A percentile compares a stretch with the other conserved stretches of the same genome.
phyloP scores from a whole-genome alignment of 345 rosid genomes.

The Syzygium aqueum region DNA sequence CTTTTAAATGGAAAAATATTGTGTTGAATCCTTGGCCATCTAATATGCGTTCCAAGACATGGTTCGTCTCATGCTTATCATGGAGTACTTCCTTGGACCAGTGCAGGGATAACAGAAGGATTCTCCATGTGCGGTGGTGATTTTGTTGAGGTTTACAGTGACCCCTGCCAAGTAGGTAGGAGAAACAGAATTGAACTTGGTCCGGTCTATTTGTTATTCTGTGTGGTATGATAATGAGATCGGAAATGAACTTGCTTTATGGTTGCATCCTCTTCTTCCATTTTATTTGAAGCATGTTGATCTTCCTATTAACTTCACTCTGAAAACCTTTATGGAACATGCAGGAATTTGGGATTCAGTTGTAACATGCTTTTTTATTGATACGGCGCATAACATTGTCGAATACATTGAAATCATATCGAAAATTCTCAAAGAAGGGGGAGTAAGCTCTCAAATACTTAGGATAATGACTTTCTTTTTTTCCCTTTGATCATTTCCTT shows the following conservation, averaged over 20 bases:
- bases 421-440: constrained; percentile 84
- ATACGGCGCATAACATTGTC: constrained; percentile 86
- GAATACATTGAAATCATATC: constrained; percentile 94
- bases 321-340: not conserved
- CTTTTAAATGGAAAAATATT: not conserved
- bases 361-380: constrained; percentile 93
- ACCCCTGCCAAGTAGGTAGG: constrained; percentile 76
- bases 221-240: not conserved
- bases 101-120: constrained; percentile 97
- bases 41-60: not conserved
- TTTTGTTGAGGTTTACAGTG: constrained; percentile 90
- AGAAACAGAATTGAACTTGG: not conserved
- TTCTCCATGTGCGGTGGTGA: constrained; percentile 99
- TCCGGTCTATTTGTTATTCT: not conserved
- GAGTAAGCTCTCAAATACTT: constrained; percentile 39
- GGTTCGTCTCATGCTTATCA: not conserved
- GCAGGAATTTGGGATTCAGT: constrained; percentile 97
- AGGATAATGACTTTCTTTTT: not conserved
- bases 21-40: not conserved
- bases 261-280: not conserved
- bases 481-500: not conserved
- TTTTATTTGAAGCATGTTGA: not conserved
- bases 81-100: constrained; percentile 10
- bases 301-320: not conserved
- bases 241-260: not conserved